phyloP scores from a whole-genome alignment of 176 grass and related monocot species.

The Otatea glauca region DNA sequence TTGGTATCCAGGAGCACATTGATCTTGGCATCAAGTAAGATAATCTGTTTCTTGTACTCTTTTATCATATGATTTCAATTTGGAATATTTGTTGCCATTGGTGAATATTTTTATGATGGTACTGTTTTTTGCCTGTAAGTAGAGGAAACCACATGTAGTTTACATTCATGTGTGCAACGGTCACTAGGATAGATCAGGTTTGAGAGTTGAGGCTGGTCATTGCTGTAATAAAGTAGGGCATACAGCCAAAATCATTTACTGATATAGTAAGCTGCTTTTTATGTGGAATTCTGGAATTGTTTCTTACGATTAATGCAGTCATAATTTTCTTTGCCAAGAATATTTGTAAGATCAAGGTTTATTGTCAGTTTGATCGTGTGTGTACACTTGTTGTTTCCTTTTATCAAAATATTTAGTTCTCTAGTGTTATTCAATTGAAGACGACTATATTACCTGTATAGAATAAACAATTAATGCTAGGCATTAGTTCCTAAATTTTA shows the following conservation, averaged over 20 bases:
- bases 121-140: not conserved
- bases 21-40: slow-evolving; percentile 95
- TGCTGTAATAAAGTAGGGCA: not conserved
- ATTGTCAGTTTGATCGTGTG: not conserved
- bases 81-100: not conserved
- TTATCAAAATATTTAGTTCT: not conserved
- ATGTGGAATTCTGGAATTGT: not conserved
- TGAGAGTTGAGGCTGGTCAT: not conserved
- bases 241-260: not conserved
- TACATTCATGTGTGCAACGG: not conserved
- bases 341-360: not conserved
- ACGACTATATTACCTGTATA: not conserved
- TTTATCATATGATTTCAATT: not conserved
- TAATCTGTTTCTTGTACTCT: not conserved
- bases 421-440: not conserved
- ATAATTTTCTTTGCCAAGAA: not conserved
- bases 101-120: not conserved
- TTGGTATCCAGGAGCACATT: slow-evolving; percentile 91
- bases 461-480: not conserved
- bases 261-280: not conserved
- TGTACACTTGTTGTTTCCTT: not conserved
- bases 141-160: not conserved
- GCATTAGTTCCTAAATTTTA: not conserved
- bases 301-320: not conserved
- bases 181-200: not conserved